Conservation (phyloP, 108 stramenopile species). For the Stephanodiscus minutulus region DNA sequence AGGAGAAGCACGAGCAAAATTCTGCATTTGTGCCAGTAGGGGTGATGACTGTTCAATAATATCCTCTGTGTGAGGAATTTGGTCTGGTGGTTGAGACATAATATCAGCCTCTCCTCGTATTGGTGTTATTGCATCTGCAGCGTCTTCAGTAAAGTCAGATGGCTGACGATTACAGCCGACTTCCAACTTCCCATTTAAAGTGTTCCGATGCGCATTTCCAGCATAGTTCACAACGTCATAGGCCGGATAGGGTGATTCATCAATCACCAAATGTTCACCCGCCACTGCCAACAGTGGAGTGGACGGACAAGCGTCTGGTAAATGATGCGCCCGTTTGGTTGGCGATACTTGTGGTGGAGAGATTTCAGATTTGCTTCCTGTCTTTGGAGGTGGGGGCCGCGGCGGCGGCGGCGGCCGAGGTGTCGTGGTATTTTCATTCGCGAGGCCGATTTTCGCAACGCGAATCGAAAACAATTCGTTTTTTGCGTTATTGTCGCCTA, state of each 20-base stretch:
- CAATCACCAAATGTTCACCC: constrained; percentile 28
- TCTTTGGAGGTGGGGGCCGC: constrained; percentile 3
- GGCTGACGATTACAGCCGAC: constrained; percentile 11
- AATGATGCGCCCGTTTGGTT: background rate
- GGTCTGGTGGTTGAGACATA: background rate
- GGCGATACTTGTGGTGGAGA: constrained; percentile 3
- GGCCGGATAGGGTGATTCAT: constrained; percentile 21
- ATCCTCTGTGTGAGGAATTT: constrained; percentile 5
- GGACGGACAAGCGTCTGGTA: constrained; percentile 17
- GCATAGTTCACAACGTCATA: background rate
- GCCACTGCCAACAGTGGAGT: constrained; percentile 27
- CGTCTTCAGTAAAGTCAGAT: constrained; percentile 7
- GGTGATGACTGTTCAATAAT: too few species aligned
- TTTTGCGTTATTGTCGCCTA: background rate
- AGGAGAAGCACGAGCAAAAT: constrained; percentile 13
- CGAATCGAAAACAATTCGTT: background rate
- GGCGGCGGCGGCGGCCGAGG: constrained; percentile 16
- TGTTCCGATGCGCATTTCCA: background rate
- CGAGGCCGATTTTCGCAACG: background rate
- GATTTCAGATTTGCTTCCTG: background rate
- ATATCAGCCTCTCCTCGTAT: background rate
- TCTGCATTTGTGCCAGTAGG: constrained; percentile 13
- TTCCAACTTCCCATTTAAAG: background rate
- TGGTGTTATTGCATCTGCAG: background rate
- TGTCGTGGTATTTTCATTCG: background rate